Percentiles rank a stretch among this genome's conserved stretches.
Evolutionary conservation across 257 asterid genomes (phyloP).

Genomic region (Fraxinus quadrangulata): DNA sequence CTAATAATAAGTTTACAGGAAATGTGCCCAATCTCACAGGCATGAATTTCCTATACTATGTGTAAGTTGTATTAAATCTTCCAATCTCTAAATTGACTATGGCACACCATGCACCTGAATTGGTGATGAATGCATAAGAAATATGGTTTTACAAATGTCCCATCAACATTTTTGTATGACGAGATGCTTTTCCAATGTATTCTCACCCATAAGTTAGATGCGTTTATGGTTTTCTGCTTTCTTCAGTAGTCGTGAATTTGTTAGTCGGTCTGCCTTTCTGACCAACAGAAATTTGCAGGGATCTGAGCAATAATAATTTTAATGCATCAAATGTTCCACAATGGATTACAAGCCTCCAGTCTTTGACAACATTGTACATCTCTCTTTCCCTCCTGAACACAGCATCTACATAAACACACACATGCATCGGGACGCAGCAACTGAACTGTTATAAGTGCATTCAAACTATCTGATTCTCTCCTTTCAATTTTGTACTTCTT

Average conservation of each 20-base stretch:
- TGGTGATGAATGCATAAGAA: not conserved
- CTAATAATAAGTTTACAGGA: conserved; percentile 69
- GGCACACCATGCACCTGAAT: not conserved
- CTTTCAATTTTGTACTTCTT: not conserved
- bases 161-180: not conserved
- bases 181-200: not conserved
- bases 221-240: not conserved
- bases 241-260: not conserved
- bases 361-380: conserved; percentile 74
- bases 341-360: conserved; percentile 58
- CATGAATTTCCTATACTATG: conserved; percentile 48
- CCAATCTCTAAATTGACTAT: not conserved
- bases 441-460: not conserved
- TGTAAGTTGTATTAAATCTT: conserved; percentile 53
- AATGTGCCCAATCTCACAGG: conserved; percentile 62
- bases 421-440: not conserved
- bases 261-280: conserved; percentile 15
- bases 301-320: conserved; percentile 84
- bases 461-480: not conserved
- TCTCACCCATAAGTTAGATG: not conserved
- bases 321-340: conserved; percentile 54
- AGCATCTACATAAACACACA: not conserved
- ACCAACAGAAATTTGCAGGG: conserved; percentile 59
- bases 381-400: conserved; percentile 29
- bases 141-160: not conserved